Base-by-base conservation (phyloP, 140 eudicot species). In the Stevia rebaudiana region DNA sequence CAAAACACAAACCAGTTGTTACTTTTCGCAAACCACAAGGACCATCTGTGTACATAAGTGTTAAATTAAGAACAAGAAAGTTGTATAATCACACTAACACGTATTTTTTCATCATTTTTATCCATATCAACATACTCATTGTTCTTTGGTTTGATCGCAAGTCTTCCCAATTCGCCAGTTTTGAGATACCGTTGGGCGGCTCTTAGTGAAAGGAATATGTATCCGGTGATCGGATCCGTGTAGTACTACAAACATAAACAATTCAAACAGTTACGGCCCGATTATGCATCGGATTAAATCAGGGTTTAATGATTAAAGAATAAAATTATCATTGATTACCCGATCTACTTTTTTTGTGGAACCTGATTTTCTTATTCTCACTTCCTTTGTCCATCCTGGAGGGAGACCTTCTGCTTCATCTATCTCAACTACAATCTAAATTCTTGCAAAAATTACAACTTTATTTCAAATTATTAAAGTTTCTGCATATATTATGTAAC, bases 211-310 rank as follows among this genome's bases (percentile, higher is more conserved):
- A 67, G 85, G 70, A 88, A 84, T 71, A 77, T 46, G 58, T 69
- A 83, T 47, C 94, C 95, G 71, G 72, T 79, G 31, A 47, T 81
- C 57, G 95, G 95, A 70, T 87, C 95, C 53, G 76, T 84, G 73
- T 84, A 87, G 77, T 59, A 72, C 95, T 87, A 86, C 10, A 35
- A 61, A 71, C 18, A 50, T 51, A 28, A 55, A 39, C 60, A 21
- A 65, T 11, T 25, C n/a, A 10, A 41, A 6, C n/a, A 44, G 61
- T 16, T 10, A n/a, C 8, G 6, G 10, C 11, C 13, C 30, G 22
- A 30, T 8, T 23, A 64, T 28, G 44, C 54, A 46, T 18, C 11
- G 12, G 56, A 61, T 67, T 3, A 39, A 17, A 53, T 52, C 50
- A 65, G 11, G 60, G 54, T 11, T 15, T 19, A 22, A 16, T n/a